Evolutionary conservation across 352 stramenopile species (phyloP).

Genomic region (Albugo candida): DNA sequence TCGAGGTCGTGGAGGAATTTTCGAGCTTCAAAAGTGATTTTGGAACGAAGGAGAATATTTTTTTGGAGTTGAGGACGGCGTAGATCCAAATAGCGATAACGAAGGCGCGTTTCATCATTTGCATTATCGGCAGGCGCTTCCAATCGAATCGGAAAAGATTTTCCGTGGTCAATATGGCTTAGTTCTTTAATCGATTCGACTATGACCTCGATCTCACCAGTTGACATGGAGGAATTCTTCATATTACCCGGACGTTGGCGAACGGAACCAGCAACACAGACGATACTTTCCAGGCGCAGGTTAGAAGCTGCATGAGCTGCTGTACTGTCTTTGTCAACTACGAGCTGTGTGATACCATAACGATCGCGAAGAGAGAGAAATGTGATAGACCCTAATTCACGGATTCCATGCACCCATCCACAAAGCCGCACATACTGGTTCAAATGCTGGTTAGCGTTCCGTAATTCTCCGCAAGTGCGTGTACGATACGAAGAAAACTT

Average conservation of each 20-base stretch:
- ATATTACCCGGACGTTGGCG: conserved; percentile 33
- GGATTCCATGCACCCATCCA: conserved; percentile 65
- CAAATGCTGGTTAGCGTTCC: conserved; percentile 15
- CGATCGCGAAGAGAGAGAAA: conserved; percentile 72
- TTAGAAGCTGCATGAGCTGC: not conserved
- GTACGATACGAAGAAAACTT: conserved; percentile 31
- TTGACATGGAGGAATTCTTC: conserved; percentile 49
- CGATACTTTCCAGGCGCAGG: conserved; percentile 26
- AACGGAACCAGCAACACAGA: conserved; percentile 44
- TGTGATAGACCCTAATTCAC: conserved; percentile 50
- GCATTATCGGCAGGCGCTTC: conserved; percentile 26
- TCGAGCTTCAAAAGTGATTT: conserved; percentile 43
- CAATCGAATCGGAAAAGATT: too few relatives aligned
- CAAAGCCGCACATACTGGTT: conserved; percentile 42
- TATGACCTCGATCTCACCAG: conserved; percentile 50
- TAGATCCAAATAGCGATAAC: conserved; percentile 65
- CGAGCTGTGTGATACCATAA: conserved; percentile 59
- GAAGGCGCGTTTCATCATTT: conserved; percentile 56
- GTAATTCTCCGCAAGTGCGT: conserved; percentile 59
- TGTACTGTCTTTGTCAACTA: conserved; percentile 31
- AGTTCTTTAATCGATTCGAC: conserved; percentile 37
- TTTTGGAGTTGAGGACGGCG: conserved; percentile 49
- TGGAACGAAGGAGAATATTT: conserved; percentile 57
- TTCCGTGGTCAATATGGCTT: too few relatives aligned
- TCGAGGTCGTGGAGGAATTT: conserved; percentile 36